Evolutionary conservation across 495 filamentous ascomycete genomes (phyloP).

Genomic region (Articulospora tetracladia): DNA sequence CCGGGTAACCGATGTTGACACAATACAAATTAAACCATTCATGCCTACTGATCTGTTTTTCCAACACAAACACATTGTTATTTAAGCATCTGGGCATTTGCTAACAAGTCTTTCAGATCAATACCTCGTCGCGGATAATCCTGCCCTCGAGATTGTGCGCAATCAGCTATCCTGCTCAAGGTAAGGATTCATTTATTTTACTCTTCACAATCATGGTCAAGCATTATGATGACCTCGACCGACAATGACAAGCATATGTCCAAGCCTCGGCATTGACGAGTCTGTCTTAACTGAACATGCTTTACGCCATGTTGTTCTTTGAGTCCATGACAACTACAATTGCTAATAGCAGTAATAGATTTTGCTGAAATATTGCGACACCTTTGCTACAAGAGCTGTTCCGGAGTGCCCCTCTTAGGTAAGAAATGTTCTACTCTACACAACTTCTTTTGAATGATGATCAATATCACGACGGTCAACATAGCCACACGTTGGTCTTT

Average conservation of each 20-base stretch:
- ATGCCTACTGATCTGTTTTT: conserved; percentile 59
- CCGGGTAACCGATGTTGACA: conserved; percentile 76
- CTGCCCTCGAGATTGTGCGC: no score
- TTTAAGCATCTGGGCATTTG: conserved; percentile 1
- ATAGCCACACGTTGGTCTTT: conserved; percentile 31
- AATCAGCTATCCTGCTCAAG: neutral
- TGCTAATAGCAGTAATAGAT: neutral
- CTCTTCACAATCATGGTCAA: neutral
- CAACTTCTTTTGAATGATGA: conserved; percentile 27
- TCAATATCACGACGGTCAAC: conserved; percentile 32
- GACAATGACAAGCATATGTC: conserved; percentile 85
- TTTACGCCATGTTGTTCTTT: neutral
- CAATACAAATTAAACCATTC: conserved; percentile 66
- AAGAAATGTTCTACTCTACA: neutral
- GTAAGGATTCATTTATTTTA: conserved; percentile 1
- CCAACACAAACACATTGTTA: conserved; percentile 7
- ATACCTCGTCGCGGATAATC: no score
- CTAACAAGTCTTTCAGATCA: conserved; percentile 1
- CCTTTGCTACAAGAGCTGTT: no score
- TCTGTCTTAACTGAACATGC: conserved; percentile 39
- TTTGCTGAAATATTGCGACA: neutral
- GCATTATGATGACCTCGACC: conserved; percentile 62
- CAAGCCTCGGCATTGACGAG: conserved; percentile 67
- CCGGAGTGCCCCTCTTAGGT: no score
- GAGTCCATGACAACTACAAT: neutral